Conservation (phyloP, 441 rosid species). For the Brassica hybrid region DNA sequence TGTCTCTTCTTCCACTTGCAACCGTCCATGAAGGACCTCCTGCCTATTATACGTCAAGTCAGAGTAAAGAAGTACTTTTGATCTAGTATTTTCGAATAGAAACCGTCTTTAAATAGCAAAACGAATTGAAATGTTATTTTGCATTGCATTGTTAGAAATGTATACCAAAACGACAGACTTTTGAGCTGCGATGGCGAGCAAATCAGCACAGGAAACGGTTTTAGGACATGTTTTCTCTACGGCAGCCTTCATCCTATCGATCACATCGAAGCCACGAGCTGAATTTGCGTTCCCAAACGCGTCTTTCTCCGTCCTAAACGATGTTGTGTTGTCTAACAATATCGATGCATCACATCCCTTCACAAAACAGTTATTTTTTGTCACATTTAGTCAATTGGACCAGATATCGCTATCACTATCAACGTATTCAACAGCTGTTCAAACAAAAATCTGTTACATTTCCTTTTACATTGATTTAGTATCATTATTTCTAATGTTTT, state of each 20-base stretch:
- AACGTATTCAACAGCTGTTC: no score
- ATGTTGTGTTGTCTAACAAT: slow-evolving; percentile 56
- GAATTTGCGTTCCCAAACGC: slow-evolving; percentile 39
- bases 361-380: not conserved
- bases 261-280: slow-evolving; percentile 43
- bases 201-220: slow-evolving; percentile 58
- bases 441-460: no score
- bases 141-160: not conserved
- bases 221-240: slow-evolving; percentile 50
- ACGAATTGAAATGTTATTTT: not conserved
- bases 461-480: no score
- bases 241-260: slow-evolving; percentile 54
- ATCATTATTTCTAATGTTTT: no score
- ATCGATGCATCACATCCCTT: slow-evolving; percentile 83
- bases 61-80: not conserved
- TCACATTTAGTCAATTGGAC: not conserved
- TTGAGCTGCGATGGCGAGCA: slow-evolving; percentile 53
- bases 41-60: slow-evolving; percentile 28
- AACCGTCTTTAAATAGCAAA: not conserved
- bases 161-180: slow-evolving; percentile 50
- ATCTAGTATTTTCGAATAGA: not conserved
- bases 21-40: slow-evolving; percentile 62
- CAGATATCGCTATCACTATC: no score
- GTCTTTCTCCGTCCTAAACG: slow-evolving; percentile 60
- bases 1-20: slow-evolving; percentile 61